Percentiles rank a stretch among this genome's conserved stretches.
These are phyloP conservation scores for Akebia trifoliata DNA, from an alignment of 164 flowering plant species.

Conservation along the genomic window DNA sequence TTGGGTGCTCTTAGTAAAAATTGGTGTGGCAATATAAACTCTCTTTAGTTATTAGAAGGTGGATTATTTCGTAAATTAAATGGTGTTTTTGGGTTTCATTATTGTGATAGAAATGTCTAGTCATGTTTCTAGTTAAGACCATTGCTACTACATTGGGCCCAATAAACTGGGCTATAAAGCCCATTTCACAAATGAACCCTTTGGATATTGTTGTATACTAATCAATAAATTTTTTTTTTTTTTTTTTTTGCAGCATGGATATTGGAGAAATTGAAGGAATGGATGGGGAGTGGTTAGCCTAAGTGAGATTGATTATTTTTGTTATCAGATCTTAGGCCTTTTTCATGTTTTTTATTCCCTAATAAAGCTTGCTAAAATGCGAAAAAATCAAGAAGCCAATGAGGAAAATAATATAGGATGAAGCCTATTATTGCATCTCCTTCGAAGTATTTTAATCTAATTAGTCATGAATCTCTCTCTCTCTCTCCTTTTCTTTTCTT, in stretches of 20 bases:
- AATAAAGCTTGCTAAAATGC: slow-evolving; percentile 22
- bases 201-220: neutral
- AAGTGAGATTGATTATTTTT: slow-evolving; percentile 22
- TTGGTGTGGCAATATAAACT: no score
- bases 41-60: no score
- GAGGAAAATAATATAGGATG: slow-evolving; percentile 18
- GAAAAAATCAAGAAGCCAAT: slow-evolving; percentile 7
- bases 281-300: slow-evolving; percentile 77
- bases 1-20: no score
- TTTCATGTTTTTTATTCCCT: neutral
- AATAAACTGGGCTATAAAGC: no score
- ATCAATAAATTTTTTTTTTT: neutral
- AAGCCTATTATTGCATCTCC: slow-evolving; percentile 11
- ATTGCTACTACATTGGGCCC: no score
- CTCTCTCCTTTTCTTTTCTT: neutral
- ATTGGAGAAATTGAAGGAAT: slow-evolving; percentile 80
- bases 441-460: neutral
- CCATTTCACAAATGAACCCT: no score
- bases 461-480: neutral
- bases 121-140: no score
- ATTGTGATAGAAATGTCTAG: no score
- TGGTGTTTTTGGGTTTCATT: no score
- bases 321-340: slow-evolving; percentile 13
- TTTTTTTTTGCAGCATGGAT: slow-evolving; percentile 61
- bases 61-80: no score